phyloP scores from a whole-genome alignment of 768 basidiomycete species.

The Termitomyces sp. region DNA sequence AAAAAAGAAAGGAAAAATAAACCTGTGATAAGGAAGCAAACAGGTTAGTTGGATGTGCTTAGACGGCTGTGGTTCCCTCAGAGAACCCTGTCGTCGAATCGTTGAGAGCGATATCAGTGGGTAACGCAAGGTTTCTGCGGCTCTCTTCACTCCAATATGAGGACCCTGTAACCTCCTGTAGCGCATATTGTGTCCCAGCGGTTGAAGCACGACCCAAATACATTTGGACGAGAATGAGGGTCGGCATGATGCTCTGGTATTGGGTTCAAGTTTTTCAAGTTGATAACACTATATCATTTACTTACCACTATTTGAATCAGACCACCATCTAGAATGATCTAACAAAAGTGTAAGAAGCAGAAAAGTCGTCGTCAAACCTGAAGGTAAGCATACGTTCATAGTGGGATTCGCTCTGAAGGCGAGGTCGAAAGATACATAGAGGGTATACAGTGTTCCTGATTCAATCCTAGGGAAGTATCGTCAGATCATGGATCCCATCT shows the following conservation, averaged over 20 bases:
- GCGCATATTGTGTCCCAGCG: not conserved
- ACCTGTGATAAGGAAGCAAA: not conserved
- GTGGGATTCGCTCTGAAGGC: constrained; percentile 20
- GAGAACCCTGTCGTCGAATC: not conserved
- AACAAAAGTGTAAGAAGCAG: not conserved
- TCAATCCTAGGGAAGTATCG: constrained; percentile 24
- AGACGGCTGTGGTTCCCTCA: not conserved
- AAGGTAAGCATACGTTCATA: constrained; percentile 16
- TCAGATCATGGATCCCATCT: not conserved
- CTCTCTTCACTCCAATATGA: constrained; percentile 5
- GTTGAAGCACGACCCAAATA: constrained; percentile 6
- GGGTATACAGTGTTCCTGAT: constrained; percentile 32
- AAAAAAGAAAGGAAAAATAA: not conserved
- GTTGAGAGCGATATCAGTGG: not conserved
- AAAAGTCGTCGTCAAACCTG: not conserved
- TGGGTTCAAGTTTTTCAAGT: not conserved
- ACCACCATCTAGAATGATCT: constrained; percentile 15
- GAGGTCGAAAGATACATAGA: constrained; percentile 27
- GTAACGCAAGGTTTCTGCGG: not conserved
- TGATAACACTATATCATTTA: not conserved
- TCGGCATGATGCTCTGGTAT: constrained; percentile 16
- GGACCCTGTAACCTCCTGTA: not conserved
- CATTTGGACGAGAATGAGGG: constrained; percentile 14
- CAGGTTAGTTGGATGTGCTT: not conserved
- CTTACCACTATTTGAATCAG: constrained; percentile 17